Percentiles rank a stretch among this genome's conserved stretches.
These are phyloP conservation scores for Pythium vanterpoolii DNA, from an alignment of 352 stramenopile species.

Conservation along the genomic window DNA sequence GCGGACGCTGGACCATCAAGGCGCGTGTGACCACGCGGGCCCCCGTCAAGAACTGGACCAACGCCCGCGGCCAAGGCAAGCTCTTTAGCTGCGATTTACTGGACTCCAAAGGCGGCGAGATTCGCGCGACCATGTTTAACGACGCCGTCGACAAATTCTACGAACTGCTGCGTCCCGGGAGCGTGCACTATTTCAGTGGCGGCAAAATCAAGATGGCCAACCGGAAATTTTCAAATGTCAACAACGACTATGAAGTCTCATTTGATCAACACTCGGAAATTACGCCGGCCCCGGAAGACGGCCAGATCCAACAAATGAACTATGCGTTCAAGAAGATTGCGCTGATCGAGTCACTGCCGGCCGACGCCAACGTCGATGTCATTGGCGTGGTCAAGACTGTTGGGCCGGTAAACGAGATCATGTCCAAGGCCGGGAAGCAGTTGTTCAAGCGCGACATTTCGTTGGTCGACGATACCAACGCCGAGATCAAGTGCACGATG, in stretches of 20 bases:
- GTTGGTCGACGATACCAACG: constrained; percentile 94
- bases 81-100: constrained; percentile 97
- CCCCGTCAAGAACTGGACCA: constrained; percentile 95
- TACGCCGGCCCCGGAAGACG: constrained; percentile 84
- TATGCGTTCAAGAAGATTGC: constrained; percentile 95
- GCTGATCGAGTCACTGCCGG: constrained; percentile 84
- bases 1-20: constrained; percentile 95
- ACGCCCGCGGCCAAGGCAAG: constrained; percentile 94
- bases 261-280: constrained; percentile 97
- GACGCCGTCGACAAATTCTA: constrained; percentile 98
- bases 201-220: constrained; percentile 97
- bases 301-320: constrained; percentile 86
- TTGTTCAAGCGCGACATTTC: constrained; percentile 96
- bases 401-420: constrained; percentile 90
- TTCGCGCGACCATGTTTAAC: constrained; percentile 99
- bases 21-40: constrained; percentile 92
- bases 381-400: constrained; percentile 95
- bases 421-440: constrained; percentile 94
- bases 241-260: constrained; percentile 98
- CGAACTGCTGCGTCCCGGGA: constrained; percentile 79
- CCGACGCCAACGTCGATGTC: constrained; percentile 92
- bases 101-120: constrained; percentile 94
- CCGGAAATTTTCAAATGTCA: constrained; percentile 95
- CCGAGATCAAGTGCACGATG: constrained; percentile 95
- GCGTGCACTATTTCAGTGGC: constrained; percentile 94